Conservation (phyloP, 2,329 filamentous ascomycete species). For the Pseudogymnoascus sp. region DNA sequence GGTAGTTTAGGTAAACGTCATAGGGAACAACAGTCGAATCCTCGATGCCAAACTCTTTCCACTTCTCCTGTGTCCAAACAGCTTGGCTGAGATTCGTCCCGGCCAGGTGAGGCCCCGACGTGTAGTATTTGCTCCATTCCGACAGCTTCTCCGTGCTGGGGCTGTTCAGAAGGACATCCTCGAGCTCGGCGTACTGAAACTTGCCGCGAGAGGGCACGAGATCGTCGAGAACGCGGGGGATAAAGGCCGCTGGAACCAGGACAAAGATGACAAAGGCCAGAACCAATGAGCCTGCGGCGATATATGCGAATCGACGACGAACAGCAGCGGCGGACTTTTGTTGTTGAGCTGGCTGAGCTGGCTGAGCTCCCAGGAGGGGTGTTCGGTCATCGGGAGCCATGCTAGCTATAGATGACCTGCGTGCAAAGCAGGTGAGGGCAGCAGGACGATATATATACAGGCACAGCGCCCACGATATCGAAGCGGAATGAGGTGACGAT, state of each 20-base stretch:
- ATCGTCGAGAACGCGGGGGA: slow-evolving; percentile 26
- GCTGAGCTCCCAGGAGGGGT: slow-evolving; percentile 59
- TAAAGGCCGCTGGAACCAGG: slow-evolving; percentile 39
- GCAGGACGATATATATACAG: neutral
- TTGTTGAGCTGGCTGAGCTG: slow-evolving; percentile 38
- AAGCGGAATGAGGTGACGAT: neutral
- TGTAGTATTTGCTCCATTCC: slow-evolving; percentile 74
- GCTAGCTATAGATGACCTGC: slow-evolving; percentile 11
- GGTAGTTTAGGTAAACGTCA: slow-evolving; percentile 72
- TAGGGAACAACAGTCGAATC: slow-evolving; percentile 58
- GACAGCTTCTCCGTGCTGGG: slow-evolving; percentile 49
- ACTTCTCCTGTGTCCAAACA: slow-evolving; percentile 63
- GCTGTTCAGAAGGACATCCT: slow-evolving; percentile 48
- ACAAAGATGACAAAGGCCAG: slow-evolving; percentile 34
- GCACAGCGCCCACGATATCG: neutral
- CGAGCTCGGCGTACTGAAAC: slow-evolving; percentile 42
- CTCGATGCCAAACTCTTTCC: slow-evolving; percentile 61
- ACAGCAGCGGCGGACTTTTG: slow-evolving; percentile 50
- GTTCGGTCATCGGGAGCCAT: slow-evolving; percentile 41
- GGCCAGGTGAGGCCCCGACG: slow-evolving; percentile 65
- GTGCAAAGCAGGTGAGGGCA: neutral
- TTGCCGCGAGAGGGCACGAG: slow-evolving; percentile 27
- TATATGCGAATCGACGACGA: slow-evolving; percentile 58
- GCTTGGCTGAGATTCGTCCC: slow-evolving; percentile 70
- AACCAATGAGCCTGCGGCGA: slow-evolving; percentile 48